Conservation (phyloP, 2,329 filamentous ascomycete genomes). For the Aspergillus phoenicis region DNA sequence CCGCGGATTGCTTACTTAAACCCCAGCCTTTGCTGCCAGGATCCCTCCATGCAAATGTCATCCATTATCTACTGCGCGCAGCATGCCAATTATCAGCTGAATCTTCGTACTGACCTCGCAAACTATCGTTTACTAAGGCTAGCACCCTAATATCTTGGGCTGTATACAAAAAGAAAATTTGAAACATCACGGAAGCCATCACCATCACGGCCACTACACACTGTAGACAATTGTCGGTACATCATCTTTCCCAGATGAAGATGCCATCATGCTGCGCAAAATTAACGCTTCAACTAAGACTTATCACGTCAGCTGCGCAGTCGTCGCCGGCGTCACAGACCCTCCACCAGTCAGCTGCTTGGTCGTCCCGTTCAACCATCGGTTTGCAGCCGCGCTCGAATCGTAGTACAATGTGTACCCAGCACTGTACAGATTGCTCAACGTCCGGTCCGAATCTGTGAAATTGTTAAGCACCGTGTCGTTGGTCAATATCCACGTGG, state of each 20-base stretch:
- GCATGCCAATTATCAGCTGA: too few species aligned
- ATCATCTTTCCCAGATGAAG: background rate
- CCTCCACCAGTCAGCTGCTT: background rate
- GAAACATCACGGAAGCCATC: too few species aligned
- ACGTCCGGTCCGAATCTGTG: background rate
- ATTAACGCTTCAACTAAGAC: background rate
- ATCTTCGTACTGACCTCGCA: too few species aligned
- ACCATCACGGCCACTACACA: too few species aligned
- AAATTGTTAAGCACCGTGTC: background rate
- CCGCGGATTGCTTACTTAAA: too few species aligned
- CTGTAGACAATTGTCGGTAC: too few species aligned
- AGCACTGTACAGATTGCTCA: background rate
- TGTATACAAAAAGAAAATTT: too few species aligned
- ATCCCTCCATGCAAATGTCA: too few species aligned
- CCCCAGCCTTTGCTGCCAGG: too few species aligned
- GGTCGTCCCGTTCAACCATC: background rate
- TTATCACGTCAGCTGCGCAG: background rate
- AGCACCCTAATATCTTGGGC: too few species aligned
- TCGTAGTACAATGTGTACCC: background rate
- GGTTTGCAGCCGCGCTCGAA: background rate
- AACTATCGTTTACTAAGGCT: too few species aligned
- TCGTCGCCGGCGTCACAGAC: background rate
- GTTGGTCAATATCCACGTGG: background rate
- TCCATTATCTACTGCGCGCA: too few species aligned
- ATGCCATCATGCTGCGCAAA: background rate